phyloP scores from a whole-genome alignment of 2,329 filamentous ascomycete species.

The Emmonsia crescens region DNA sequence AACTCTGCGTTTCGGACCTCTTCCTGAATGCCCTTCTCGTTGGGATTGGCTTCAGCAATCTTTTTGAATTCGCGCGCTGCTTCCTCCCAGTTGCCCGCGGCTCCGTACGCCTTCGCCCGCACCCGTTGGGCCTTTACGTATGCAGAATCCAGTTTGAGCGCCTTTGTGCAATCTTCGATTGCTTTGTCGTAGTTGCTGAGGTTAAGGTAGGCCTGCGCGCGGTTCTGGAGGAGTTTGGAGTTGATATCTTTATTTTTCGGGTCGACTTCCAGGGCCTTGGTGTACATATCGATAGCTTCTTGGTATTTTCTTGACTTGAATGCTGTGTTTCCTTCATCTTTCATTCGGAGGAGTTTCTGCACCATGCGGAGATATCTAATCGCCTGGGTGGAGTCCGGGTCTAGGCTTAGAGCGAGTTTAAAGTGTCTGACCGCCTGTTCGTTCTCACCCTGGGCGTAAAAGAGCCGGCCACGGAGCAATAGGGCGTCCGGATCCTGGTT shows the following conservation, averaged over 20 bases:
- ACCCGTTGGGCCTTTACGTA: slow-evolving; percentile 91
- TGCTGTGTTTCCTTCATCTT: slow-evolving; percentile 80
- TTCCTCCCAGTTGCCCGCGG: slow-evolving; percentile 83
- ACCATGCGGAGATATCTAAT: slow-evolving; percentile 82
- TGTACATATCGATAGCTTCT: slow-evolving; percentile 74
- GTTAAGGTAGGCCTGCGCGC: slow-evolving; percentile 68
- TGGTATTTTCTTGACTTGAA: slow-evolving; percentile 80
- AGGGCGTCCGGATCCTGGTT: slow-evolving; percentile 88
- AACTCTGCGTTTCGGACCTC: slow-evolving; percentile 85
- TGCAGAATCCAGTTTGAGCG: slow-evolving; percentile 67
- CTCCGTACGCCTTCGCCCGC: slow-evolving; percentile 78
- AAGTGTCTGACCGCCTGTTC: slow-evolving; percentile 91
- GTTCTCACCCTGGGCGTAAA: slow-evolving; percentile 89
- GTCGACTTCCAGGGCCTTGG: slow-evolving; percentile 72
- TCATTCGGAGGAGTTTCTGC: slow-evolving; percentile 84
- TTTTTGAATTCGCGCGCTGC: slow-evolving; percentile 81
- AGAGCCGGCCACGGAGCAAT: slow-evolving; percentile 72
- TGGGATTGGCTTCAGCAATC: slow-evolving; percentile 70
- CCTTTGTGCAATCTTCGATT: slow-evolving; percentile 74
- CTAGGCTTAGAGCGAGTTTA: slow-evolving; percentile 75
- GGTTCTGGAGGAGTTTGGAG: slow-evolving; percentile 87
- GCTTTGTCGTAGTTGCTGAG: slow-evolving; percentile 75
- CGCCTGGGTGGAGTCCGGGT: slow-evolving; percentile 82
- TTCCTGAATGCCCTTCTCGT: slow-evolving; percentile 67
- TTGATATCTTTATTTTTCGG: slow-evolving; percentile 84